These are phyloP conservation scores for Sphagnum tenellum DNA, from an alignment of 225 moss, liverwort and hornwort genomes.

Conservation along the genomic window DNA sequence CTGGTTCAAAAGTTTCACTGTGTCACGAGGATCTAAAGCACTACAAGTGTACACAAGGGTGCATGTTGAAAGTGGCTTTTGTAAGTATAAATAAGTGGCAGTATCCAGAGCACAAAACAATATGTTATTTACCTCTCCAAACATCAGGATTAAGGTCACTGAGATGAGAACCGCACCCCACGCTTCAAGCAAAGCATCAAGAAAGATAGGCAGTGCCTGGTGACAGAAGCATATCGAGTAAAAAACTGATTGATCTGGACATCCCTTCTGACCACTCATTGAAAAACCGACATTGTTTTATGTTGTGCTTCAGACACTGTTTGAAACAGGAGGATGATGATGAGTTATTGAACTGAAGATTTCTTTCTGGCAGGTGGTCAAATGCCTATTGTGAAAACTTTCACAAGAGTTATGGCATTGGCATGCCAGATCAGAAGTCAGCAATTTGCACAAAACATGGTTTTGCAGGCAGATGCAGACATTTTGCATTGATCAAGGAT, in stretches of 20 bases:
- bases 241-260: not conserved
- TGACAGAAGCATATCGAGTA: not conserved
- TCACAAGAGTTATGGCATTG: no score
- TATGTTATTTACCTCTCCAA: constrained; percentile 29
- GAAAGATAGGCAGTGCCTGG: constrained; percentile 62
- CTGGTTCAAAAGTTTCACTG: no score
- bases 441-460: no score
- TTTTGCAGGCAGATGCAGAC: no score
- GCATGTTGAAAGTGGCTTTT: no score
- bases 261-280: no score
- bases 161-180: constrained; percentile 53
- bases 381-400: not conserved
- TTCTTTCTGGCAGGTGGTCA: not conserved
- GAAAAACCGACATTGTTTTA: not conserved
- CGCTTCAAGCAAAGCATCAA: constrained; percentile 38
- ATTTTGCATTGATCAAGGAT: no score
- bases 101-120: no score
- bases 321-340: not conserved
- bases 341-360: not conserved
- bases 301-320: not conserved
- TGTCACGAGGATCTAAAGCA: no score
- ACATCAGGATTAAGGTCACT: constrained; percentile 49
- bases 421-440: no score
- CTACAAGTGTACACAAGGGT: no score
- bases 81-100: no score